Base-by-base conservation (phyloP, 441 rosid genomes). In the Caryocar brasiliense region DNA sequence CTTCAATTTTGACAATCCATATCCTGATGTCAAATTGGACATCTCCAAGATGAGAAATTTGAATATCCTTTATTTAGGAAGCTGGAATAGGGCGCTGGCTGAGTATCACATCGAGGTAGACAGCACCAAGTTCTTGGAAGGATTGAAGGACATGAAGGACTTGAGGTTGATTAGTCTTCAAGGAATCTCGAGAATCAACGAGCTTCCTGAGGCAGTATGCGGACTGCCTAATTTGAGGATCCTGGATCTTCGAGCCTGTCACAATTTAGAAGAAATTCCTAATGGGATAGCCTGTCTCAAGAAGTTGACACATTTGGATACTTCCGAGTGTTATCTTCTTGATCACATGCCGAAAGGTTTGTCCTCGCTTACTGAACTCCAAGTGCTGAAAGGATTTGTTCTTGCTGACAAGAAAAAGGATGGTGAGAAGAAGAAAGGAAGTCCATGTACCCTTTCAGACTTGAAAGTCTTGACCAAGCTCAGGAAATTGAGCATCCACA, bases 171-270 rank as follows among this genome's bases (percentile, higher is more conserved):
- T 83, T 35, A 78, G 79, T 47, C 67, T 83, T 27, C 80, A 77
- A 62, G 83, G 87, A 13, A 65, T 83, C 42, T 83, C 83, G n/a
- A 71, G 72, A 46, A 73, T 83, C 28, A 29, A 50, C 10, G 63
- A 46, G 61, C 76, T 76, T 23, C 73, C 73, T 0, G 24, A 39
- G 27, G 20, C 65, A 24, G 29, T 74, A 2, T 62, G 71, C 49
- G 60, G 59, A 51, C 83, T 72, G 9, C 25, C 11, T 3, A 62
- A 60, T 14, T 57, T 83, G 64, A 54, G 40, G 54, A 65, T 80
- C 39, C 61, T 83, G 47, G 80, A 83, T 64, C 75, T 78, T n/a
- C 68, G 67, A 25, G 79, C 79, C 30, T 78, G 92, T 60, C 65
- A 74, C 58, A 67, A 65, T 56, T 57, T 80, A 2, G 83, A 74